Conservation (phyloP, 2,329 filamentous ascomycete genomes). For the Ceratocystis albifundus region DNA sequence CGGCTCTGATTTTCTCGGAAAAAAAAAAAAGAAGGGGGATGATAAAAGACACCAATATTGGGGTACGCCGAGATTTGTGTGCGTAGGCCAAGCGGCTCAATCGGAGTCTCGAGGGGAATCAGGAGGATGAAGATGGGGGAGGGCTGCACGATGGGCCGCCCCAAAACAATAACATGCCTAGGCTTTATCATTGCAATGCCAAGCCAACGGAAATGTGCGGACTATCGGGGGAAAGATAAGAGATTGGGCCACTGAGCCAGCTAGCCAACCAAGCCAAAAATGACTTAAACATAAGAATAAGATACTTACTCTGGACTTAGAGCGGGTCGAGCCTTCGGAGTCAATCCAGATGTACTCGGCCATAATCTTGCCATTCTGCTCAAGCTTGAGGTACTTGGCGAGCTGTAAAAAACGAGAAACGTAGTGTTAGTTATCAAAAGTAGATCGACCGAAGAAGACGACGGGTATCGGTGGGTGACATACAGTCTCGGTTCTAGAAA, state of each 20-base stretch:
- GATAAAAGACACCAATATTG: not conserved
- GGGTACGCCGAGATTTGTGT: not conserved
- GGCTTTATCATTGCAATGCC: conserved; percentile 20
- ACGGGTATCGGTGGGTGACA: not conserved
- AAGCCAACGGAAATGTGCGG: conserved; percentile 15
- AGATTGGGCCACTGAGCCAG: conserved; percentile 17
- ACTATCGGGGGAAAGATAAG: conserved; percentile 24
- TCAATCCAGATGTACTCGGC: conserved; percentile 98
- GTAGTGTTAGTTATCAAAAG: conserved; percentile 9
- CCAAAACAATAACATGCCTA: not conserved
- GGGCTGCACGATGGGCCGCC: too few relatives aligned
- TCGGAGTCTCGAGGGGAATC: not conserved
- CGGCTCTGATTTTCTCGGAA: not conserved
- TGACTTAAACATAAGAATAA: not conserved
- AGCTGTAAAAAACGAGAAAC: conserved; percentile 46
- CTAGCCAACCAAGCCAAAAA: too few relatives aligned
- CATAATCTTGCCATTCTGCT: conserved; percentile 79
- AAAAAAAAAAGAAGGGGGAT: not conserved
- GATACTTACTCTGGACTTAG: conserved; percentile 82
- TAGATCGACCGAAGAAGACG: not conserved
- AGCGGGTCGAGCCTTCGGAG: conserved; percentile 67
- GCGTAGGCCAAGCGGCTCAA: conserved; percentile 1
- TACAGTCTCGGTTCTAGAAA: conserved; percentile 22
- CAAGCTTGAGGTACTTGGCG: conserved; percentile 80
- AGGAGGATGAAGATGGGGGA: too few relatives aligned